Conservation (phyloP, 176 grass and related monocot genomes). For the Juncus effusus region DNA sequence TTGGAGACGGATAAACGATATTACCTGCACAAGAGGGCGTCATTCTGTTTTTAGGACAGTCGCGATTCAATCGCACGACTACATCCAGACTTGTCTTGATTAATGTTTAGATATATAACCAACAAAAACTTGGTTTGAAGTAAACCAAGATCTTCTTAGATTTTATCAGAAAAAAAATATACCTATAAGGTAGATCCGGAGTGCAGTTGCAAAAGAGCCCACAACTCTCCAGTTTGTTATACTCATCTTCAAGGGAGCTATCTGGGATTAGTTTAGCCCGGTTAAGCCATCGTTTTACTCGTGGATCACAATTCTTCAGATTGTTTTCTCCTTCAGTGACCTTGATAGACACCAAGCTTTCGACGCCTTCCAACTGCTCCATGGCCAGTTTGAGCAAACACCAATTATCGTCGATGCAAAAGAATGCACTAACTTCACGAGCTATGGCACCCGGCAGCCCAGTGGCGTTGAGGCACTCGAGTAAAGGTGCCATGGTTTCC, state of each 20-base stretch:
- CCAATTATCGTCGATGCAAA: constrained; percentile 27
- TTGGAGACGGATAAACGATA: no score
- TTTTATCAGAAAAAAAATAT: no score
- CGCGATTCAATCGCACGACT: no score
- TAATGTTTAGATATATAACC: no score
- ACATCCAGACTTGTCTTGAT: no score
- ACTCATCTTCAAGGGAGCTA: constrained; percentile 12
- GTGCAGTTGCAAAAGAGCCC: constrained; percentile 26
- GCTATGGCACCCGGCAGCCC: constrained; percentile 25
- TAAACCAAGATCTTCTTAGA: no score
- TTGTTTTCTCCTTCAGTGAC: constrained; percentile 24
- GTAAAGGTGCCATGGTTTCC: constrained; percentile 18
- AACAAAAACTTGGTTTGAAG: no score
- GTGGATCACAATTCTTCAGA: constrained; percentile 32
- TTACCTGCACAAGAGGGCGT: no score
- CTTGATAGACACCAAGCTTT: constrained; percentile 11
- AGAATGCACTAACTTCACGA: constrained; percentile 21
- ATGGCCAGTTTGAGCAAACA: constrained; percentile 3
- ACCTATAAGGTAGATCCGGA: not conserved
- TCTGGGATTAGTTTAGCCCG: constrained; percentile 7
- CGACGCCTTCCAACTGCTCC: constrained; percentile 31
- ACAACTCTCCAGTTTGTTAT: constrained; percentile 24
- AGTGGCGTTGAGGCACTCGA: constrained; percentile 29
- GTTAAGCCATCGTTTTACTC: constrained; percentile 25
- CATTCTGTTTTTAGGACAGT: no score